Conservation (phyloP, 2,329 filamentous ascomycete species). For the Colletotrichum gigasporum region DNA sequence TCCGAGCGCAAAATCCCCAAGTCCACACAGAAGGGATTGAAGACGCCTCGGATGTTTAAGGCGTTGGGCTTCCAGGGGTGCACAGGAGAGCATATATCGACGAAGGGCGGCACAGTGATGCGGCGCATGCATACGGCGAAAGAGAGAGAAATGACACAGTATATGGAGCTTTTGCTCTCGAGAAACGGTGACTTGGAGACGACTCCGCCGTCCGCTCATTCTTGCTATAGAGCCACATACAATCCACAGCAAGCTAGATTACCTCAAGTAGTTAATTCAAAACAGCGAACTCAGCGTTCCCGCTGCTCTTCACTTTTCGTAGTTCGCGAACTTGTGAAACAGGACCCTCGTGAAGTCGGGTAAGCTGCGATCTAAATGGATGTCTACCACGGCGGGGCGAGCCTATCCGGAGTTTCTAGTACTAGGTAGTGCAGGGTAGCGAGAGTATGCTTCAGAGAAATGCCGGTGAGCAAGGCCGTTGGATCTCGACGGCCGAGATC, state of each 20-base stretch:
- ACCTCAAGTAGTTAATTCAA: slow-evolving; percentile 25
- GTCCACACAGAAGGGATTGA: background rate
- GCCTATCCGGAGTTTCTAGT: too few species aligned
- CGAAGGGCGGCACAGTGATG: slow-evolving; percentile 6
- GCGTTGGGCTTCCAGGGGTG: slow-evolving; percentile 10
- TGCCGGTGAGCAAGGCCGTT: too few species aligned
- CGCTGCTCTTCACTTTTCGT: background rate
- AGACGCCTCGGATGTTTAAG: background rate
- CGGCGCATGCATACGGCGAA: slow-evolving; percentile 25
- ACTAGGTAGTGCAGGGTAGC: too few species aligned
- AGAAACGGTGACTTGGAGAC: slow-evolving; percentile 8
- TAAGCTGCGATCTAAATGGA: too few species aligned
- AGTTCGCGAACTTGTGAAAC: background rate
- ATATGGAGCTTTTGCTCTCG: slow-evolving; percentile 9
- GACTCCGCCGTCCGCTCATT: slow-evolving; percentile 15
- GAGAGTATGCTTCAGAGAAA: too few species aligned
- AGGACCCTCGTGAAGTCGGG: too few species aligned
- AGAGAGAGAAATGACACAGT: background rate
- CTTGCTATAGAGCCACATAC: slow-evolving; percentile 26
- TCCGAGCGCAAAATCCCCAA: slow-evolving; percentile 2
- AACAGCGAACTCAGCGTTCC: slow-evolving; percentile 13
- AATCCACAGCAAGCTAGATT: slow-evolving; percentile 19
- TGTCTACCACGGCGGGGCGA: too few species aligned
- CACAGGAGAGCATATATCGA: slow-evolving; percentile 12
- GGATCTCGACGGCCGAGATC: too few species aligned